Conservation (phyloP, 208 protist species). For the Wallacemonas collosoma region DNA sequence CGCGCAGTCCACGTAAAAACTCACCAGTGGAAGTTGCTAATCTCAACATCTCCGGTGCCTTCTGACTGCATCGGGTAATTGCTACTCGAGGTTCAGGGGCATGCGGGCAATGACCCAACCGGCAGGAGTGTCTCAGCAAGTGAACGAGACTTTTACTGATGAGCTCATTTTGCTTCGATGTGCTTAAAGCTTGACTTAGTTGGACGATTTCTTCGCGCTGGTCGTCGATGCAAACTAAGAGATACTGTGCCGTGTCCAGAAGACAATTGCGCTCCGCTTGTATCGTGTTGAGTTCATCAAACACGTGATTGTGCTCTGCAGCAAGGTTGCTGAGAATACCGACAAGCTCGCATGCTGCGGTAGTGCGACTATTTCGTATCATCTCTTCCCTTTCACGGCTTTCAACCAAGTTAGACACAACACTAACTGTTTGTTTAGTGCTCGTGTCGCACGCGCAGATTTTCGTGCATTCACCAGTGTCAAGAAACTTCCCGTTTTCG, state of each 20-base stretch:
- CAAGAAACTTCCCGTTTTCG: conserved; percentile 31
- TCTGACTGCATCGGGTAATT: background rate
- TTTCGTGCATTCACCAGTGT: background rate
- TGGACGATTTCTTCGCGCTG: conserved; percentile 9
- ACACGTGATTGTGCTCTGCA: background rate
- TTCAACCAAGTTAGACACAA: too few relatives aligned
- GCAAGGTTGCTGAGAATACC: background rate
- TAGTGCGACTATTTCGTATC: background rate
- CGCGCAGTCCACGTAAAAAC: conserved; percentile 7
- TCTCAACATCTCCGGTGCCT: background rate
- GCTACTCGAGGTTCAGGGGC: background rate
- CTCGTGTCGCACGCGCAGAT: background rate
- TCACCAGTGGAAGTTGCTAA: conserved; percentile 2
- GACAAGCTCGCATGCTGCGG: background rate
- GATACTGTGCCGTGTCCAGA: background rate
- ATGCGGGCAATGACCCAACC: background rate
- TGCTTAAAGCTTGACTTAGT: background rate
- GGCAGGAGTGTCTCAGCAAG: conserved; percentile 7
- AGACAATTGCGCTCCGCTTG: conserved; percentile 6
- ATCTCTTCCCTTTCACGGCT: too few relatives aligned
- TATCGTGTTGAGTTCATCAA: conserved; percentile 3
- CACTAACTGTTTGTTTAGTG: background rate
- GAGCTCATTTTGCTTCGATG: conserved; percentile 16
- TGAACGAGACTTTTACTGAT: conserved; percentile 21
- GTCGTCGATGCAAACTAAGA: conserved; percentile 5